A percentile compares a stretch with the other conserved stretches of the same genome.
Conservation (phyloP, 768 basidiomycete species). For the Mycena rebaudengoi region DNA sequence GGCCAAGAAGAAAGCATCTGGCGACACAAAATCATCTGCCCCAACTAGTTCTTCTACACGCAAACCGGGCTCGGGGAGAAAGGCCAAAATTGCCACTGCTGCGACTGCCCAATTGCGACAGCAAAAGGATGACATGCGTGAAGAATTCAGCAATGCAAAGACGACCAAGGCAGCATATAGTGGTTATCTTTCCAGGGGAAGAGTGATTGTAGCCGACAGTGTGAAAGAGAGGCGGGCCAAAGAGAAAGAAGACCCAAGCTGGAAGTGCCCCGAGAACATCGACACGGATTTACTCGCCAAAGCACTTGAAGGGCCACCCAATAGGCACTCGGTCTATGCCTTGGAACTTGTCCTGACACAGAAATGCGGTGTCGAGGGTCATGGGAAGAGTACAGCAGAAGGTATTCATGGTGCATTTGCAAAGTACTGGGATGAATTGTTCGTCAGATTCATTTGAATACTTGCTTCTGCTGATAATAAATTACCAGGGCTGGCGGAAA, state of each 20-base stretch:
- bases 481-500: conserved; percentile 12
- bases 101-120: neutral
- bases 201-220: conserved; percentile 23
- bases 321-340: conserved; percentile 33
- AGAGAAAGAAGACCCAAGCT: neutral
- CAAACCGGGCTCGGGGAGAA: too few relatives aligned
- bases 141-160: conserved; percentile 11
- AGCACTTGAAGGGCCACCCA: conserved; percentile 40
- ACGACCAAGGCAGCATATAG: conserved; percentile 20
- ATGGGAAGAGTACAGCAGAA: conserved; percentile 26
- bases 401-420: conserved; percentile 39
- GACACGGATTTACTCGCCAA: conserved; percentile 30
- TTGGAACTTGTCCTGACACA: conserved; percentile 38
- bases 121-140: neutral
- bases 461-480: conserved; percentile 10
- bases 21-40: too few relatives aligned
- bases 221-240: neutral
- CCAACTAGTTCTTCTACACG: too few relatives aligned
- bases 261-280: conserved; percentile 14
- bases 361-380: conserved; percentile 39
- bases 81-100: neutral
- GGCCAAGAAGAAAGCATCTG: too few relatives aligned
- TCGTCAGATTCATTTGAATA: conserved; percentile 9
- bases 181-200: conserved; percentile 26
- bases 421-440: conserved; percentile 39